phyloP scores from a whole-genome alignment of 2,329 filamentous ascomycete species.

The Penicillium sp. region DNA sequence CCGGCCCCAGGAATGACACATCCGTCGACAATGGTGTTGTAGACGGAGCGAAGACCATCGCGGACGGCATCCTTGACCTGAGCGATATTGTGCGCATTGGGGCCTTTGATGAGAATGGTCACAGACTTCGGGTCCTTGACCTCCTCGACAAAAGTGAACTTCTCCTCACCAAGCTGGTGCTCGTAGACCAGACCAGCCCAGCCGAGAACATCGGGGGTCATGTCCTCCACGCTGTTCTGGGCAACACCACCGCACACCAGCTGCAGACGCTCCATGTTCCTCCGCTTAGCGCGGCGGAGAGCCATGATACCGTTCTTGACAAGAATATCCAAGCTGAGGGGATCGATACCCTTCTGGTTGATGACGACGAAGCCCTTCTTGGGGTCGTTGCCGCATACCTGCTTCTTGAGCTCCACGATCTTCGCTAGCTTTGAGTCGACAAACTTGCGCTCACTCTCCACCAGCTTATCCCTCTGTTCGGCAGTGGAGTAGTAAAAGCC shows the following conservation, averaged over 20 bases:
- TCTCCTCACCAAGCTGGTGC: conserved; percentile 95
- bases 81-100: conserved; percentile 91
- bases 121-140: conserved; percentile 99
- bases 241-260: conserved; percentile 85
- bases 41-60: conserved; percentile 90
- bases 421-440: conserved; percentile 95
- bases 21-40: conserved; percentile 99
- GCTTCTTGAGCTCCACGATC: conserved; percentile 96
- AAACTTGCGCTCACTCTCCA: conserved; percentile 92
- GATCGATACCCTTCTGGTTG: conserved; percentile 99
- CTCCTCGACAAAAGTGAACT: conserved; percentile 97
- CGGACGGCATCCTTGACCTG: conserved; percentile 96
- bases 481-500: conserved; percentile 98
- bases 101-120: conserved; percentile 94
- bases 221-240: conserved; percentile 94
- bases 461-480: conserved; percentile 94
- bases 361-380: conserved; percentile 97
- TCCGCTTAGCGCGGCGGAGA: conserved; percentile 87
- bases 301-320: conserved; percentile 98
- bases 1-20: conserved; percentile 92
- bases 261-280: conserved; percentile 98
- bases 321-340: conserved; percentile 87
- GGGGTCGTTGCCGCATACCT: conserved; percentile 86
- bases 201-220: conserved; percentile 80
- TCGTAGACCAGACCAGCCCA: conserved; percentile 98